A percentile compares a stretch with the other conserved stretches of the same genome.
These are phyloP conservation scores for Amanita thiersii DNA, from an alignment of 768 basidiomycete species.

Conservation along the genomic window DNA sequence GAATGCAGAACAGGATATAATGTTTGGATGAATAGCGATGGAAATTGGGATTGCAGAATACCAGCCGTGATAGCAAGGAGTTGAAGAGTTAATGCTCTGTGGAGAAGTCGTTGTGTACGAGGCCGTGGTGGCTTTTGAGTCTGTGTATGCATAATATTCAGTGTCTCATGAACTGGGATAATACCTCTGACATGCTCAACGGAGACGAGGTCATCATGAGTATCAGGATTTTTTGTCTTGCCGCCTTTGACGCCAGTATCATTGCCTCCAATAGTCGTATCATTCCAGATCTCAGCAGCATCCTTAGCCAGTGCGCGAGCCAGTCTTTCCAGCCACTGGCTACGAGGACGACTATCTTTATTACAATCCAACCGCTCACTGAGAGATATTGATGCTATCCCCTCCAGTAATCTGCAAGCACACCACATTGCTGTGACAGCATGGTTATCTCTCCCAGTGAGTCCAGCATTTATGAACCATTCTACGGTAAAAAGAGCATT, in stretches of 20 bases:
- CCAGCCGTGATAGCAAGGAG: constrained; percentile 62
- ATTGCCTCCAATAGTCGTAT: constrained; percentile 22
- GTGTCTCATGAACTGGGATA: constrained; percentile 49
- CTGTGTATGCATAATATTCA: constrained; percentile 35
- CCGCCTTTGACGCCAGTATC: constrained; percentile 11
- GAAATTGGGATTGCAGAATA: constrained; percentile 68
- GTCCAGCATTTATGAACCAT: constrained; percentile 63
- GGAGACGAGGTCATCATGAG: constrained; percentile 24
- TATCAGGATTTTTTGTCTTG: constrained; percentile 11
- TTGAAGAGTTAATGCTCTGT: constrained; percentile 64
- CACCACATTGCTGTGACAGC: constrained; percentile 81
- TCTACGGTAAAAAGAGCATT: constrained; percentile 70
- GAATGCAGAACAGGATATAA: constrained; percentile 87
- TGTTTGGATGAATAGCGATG: constrained; percentile 63
- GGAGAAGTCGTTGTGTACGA: constrained; percentile 53
- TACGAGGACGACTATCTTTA: constrained; percentile 21
- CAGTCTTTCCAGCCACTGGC: constrained; percentile 55
- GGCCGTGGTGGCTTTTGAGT: constrained; percentile 16
- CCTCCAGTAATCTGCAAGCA: constrained; percentile 68
- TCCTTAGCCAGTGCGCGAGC: constrained; percentile 53
- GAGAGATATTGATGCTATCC: constrained; percentile 46
- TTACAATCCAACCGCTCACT: constrained; percentile 19
- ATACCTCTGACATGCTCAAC: constrained; percentile 66
- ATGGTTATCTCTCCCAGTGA: constrained; percentile 30
- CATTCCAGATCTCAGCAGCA: constrained; percentile 69